Percentiles rank a stretch among this genome's conserved stretches.
These are phyloP conservation scores for Aspergillus oerlinghausenensis DNA, from an alignment of 2,329 filamentous ascomycete genomes.

Conservation along the genomic window DNA sequence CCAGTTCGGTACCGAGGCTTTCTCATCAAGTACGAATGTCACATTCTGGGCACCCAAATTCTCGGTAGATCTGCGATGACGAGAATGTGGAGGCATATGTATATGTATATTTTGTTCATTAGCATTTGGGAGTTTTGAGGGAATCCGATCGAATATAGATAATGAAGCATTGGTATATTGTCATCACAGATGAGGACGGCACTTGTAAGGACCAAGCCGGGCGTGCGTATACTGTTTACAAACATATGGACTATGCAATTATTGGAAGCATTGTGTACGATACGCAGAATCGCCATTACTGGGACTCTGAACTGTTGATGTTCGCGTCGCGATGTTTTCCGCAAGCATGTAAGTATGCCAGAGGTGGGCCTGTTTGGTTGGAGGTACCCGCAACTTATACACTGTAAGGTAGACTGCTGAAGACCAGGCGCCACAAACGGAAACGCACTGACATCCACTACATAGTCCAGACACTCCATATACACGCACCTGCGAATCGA, in stretches of 20 bases:
- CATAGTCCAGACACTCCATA: conserved; percentile 27
- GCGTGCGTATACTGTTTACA: too few species aligned
- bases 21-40: conserved; percentile 41
- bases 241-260: neutral
- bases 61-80: neutral
- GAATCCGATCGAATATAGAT: neutral
- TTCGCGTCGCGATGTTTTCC: conserved; percentile 26
- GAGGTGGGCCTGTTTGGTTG: too few species aligned
- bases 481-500: conserved; percentile 27
- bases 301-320: neutral
- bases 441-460: conserved; percentile 34
- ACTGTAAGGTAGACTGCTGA: conserved; percentile 27
- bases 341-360: conserved; percentile 24
- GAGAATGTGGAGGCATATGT: neutral
- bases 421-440: conserved; percentile 36
- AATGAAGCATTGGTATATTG: neutral
- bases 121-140: neutral
- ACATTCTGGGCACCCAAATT: conserved; percentile 45
- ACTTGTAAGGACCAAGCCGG: neutral
- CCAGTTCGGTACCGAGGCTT: conserved; percentile 50
- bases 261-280: neutral
- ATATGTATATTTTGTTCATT: neutral
- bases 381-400: conserved; percentile 21
- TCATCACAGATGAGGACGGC: neutral
- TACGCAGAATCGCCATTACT: neutral